A percentile compares a stretch with the other conserved stretches of the same genome.
Conservation (phyloP, 768 basidiomycete species). For the Mycena leptocephala region DNA sequence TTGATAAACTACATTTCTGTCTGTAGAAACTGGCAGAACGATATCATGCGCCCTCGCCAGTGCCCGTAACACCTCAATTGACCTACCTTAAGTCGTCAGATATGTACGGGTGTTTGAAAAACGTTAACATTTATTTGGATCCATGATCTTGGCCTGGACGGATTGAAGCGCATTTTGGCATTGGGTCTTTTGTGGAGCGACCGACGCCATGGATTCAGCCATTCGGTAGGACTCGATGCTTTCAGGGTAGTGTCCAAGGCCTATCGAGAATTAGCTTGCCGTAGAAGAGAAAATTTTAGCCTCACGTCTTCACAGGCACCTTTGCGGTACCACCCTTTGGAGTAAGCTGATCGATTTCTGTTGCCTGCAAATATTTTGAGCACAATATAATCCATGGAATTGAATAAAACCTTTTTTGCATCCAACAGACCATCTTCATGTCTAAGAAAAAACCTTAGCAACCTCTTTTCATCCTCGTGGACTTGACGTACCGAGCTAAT, state of each 20-base stretch:
- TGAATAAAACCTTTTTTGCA: conserved; percentile 7
- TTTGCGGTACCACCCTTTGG: conserved; percentile 26
- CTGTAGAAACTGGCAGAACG: conserved; percentile 26
- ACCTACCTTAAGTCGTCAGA: conserved; percentile 5
- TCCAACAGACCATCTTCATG: conserved; percentile 9
- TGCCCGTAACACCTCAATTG: conserved; percentile 33
- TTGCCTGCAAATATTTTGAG: not conserved
- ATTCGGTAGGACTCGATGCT: conserved; percentile 41
- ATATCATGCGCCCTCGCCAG: conserved; percentile 42
- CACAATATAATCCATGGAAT: not conserved
- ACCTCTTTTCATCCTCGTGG: not conserved
- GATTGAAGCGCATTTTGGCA: conserved; percentile 24
- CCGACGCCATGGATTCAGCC: conserved; percentile 9
- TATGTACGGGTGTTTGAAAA: not conserved
- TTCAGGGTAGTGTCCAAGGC: conserved; percentile 36
- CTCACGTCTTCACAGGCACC: conserved; percentile 9
- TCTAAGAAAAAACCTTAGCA: not conserved
- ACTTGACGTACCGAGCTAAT: conserved; percentile 42
- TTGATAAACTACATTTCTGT: conserved; percentile 28
- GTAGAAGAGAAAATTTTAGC: too few relatives aligned
- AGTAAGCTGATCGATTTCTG: conserved; percentile 19
- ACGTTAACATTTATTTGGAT: conserved; percentile 32
- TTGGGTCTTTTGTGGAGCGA: not conserved
- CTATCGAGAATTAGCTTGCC: conserved; percentile 17
- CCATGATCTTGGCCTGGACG: conserved; percentile 35